Base-by-base conservation (phyloP, 176 grass and related monocot species). In the Cenchrus fungigraminus region DNA sequence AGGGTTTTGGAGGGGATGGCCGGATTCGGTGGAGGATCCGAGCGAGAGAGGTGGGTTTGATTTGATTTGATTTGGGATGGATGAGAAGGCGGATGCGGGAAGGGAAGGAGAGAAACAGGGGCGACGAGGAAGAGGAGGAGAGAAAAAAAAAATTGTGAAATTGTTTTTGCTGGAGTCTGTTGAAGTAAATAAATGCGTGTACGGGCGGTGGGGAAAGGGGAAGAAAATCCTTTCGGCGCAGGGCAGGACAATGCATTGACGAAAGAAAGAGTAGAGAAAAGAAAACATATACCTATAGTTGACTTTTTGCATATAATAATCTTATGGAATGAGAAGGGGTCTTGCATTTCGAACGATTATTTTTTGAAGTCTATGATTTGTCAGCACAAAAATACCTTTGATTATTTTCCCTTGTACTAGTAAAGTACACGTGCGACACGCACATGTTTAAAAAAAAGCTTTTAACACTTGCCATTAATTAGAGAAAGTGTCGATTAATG, bases 1-100 rank as follows among this genome's bases (percentile, higher is more conserved):
- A 92, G 78, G 73, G 73, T 68, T 85, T 77, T 87, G 83, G 32
- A 85, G 64, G 75, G 63, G 62, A n/a, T 32, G 79, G 29, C 17
- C 20, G n/a, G 62, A 84, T 66, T 68, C n/a, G 62, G 60, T 4
- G 68, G 19, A 11, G 58, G 81, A 83, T 83, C 68, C 56, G 68
- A 69, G 52, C 54, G 79, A 57, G 51, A 70, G 65, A 70, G 65
- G 54, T 4, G 5, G 53, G 68, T 72, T 79, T 73, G 80, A 83
- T 72, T 79, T 73, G 80, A 73, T 83, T 82, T 61, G 31, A 32
- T 1, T 32, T 32, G 67, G 68, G 80, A 72, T 14, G 19, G 74
- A 77, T 9, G 68, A 82, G 52, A 82, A 25, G 43, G 43, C n/a
- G 43, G 69, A 34, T 64, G 69, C 59, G 45, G 45, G 56, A 43